These are phyloP conservation scores for Nigrospora oryzae DNA, from an alignment of 2,329 filamentous ascomycete species.

Conservation along the genomic window DNA sequence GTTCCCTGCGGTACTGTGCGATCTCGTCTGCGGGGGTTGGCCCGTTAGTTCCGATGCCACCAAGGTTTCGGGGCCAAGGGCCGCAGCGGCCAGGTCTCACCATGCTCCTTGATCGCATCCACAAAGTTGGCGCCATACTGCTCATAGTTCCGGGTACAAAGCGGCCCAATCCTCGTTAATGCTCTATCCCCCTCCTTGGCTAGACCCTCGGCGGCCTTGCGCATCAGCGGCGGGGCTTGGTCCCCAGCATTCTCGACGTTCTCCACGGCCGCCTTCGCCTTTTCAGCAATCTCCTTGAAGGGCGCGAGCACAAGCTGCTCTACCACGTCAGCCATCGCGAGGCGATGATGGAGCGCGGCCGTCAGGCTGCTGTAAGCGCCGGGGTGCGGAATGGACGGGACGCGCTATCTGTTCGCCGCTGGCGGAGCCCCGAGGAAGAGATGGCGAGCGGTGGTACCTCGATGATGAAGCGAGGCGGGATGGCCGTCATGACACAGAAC, in stretches of 20 bases:
- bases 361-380: no score
- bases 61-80: not conserved
- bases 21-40: slow-evolving; percentile 33
- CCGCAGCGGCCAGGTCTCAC: slow-evolving; percentile 23
- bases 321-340: slow-evolving; percentile 20
- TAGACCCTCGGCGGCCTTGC: slow-evolving; percentile 37
- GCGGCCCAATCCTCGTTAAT: slow-evolving; percentile 40
- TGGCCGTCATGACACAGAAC: no score
- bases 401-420: no score
- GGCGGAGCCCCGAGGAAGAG: no score
- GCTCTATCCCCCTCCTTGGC: slow-evolving; percentile 40
- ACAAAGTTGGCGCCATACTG: slow-evolving; percentile 42
- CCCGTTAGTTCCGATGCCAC: not conserved
- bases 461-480: no score
- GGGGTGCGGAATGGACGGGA: no score
- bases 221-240: slow-evolving; percentile 30
- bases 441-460: no score
- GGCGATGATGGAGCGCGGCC: not conserved
- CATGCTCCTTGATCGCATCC: slow-evolving; percentile 43
- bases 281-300: slow-evolving; percentile 44
- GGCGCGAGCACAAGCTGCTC: slow-evolving; percentile 37
- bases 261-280: slow-evolving; percentile 35
- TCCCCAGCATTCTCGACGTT: slow-evolving; percentile 33
- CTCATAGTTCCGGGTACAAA: slow-evolving; percentile 37
- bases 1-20: slow-evolving; percentile 33